phyloP scores from a whole-genome alignment of 805 yeast genomes.

The Saccharomycopsis sp. region DNA sequence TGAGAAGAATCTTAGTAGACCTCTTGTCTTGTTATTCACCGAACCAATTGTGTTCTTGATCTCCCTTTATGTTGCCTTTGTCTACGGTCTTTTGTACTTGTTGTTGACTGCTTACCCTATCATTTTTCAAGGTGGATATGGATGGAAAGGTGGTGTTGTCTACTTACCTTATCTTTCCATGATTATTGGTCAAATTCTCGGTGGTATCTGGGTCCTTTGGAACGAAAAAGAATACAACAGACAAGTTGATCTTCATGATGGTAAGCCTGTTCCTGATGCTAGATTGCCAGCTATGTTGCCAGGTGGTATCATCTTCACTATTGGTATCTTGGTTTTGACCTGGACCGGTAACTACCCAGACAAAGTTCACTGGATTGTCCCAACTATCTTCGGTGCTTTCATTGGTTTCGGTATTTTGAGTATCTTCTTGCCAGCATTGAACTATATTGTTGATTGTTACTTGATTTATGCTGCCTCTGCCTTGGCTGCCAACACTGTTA shows the following conservation, averaged over 20 bases:
- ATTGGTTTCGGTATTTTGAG: constrained; percentile 63
- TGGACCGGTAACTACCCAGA: constrained; percentile 80
- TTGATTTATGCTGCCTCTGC: constrained; percentile 72
- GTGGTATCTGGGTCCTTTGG: constrained; percentile 41
- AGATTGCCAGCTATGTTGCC: constrained; percentile 71
- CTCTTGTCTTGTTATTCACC: constrained; percentile 54
- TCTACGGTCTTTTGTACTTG: constrained; percentile 73
- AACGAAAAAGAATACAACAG: constrained; percentile 47
- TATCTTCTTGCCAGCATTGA: constrained; percentile 63
- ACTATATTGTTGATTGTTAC: constrained; percentile 69
- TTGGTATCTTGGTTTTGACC: constrained; percentile 78
- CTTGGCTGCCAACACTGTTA: constrained; percentile 63
- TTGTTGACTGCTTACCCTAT: constrained; percentile 72
- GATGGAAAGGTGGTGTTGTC: constrained; percentile 55
- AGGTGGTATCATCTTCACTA: constrained; percentile 65
- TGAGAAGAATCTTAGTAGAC: constrained; percentile 60
- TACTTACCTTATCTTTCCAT: constrained; percentile 78
- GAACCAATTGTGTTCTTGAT: constrained; percentile 72
- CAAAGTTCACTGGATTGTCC: constrained; percentile 75
- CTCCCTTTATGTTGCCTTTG: constrained; percentile 67
- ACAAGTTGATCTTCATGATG: constrained; percentile 45
- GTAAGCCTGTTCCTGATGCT: constrained; percentile 68
- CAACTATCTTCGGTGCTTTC: constrained; percentile 57
- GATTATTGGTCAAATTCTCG: constrained; percentile 65
- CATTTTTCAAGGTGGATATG: constrained; percentile 58